Evolutionary conservation across 495 filamentous ascomycete species (phyloP).

Genomic region (Articulospora tetracladia): DNA sequence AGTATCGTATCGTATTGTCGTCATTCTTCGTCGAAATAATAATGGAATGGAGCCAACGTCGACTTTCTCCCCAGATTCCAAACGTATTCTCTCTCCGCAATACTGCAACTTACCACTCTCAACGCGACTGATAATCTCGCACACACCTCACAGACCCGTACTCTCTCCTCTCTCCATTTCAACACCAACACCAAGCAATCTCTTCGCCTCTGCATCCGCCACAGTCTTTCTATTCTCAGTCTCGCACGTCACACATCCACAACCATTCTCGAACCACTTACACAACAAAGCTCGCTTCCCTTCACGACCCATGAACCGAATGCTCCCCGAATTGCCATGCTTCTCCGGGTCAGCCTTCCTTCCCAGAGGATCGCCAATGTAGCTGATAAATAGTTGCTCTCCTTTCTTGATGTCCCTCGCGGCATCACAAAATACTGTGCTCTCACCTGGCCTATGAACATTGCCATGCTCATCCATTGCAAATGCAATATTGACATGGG

Average conservation of each 20-base stretch:
- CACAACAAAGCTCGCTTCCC: slow-evolving; percentile 9
- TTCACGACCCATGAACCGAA: background rate
- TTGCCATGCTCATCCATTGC: slow-evolving; percentile 6
- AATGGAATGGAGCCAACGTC: no score
- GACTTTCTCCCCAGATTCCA: no score
- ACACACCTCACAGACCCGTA: no score
- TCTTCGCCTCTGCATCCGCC: background rate
- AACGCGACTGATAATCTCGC: no score
- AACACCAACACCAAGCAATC: no score
- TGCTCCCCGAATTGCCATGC: background rate
- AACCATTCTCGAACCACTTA: slow-evolving; percentile 22
- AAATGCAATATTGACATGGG: background rate
- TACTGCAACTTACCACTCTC: no score
- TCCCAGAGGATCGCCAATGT: slow-evolving; percentile 18
- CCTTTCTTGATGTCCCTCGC: slow-evolving; percentile 15
- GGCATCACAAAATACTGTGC: slow-evolving; percentile 9
- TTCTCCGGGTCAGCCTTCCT: background rate
- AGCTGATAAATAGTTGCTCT: slow-evolving; percentile 21
- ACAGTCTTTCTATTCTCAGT: slow-evolving; percentile 8
- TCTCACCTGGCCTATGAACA: slow-evolving; percentile 10
- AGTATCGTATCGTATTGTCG: no score
- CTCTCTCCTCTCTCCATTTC: no score
- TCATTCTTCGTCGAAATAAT: no score
- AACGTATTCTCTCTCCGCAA: no score
- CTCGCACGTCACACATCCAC: slow-evolving; percentile 21